These are phyloP conservation scores for Colletotrichum nymphaeae DNA, from an alignment of 2,329 filamentous ascomycete genomes.

Conservation along the genomic window DNA sequence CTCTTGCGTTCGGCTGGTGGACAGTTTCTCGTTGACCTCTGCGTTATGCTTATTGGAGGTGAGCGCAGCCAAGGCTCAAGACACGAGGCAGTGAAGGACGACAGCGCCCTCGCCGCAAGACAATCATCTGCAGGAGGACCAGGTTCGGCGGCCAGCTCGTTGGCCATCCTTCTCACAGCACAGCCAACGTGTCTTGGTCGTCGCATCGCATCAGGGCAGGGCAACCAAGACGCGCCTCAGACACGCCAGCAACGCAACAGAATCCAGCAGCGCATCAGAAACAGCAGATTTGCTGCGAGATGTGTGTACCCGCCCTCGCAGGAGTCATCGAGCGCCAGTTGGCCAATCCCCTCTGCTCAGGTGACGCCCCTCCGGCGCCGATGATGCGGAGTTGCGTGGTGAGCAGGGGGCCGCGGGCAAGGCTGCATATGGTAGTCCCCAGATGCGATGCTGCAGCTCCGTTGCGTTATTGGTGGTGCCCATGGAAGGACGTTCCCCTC, in stretches of 20 bases:
- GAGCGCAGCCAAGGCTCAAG: background rate
- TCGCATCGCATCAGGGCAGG: slow-evolving; percentile 22
- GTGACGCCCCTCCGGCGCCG: slow-evolving; percentile 29
- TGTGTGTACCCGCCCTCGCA: slow-evolving; percentile 35
- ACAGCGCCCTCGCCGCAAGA: background rate
- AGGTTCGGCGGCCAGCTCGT: background rate
- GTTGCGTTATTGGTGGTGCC: slow-evolving; percentile 18
- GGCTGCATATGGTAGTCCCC: slow-evolving; percentile 33
- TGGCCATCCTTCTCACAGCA: slow-evolving; percentile 4
- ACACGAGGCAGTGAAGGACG: slow-evolving; percentile 3
- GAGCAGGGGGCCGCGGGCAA: slow-evolving; percentile 27
- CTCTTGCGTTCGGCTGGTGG: background rate
- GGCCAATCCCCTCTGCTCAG: slow-evolving; percentile 32
- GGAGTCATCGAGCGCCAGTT: slow-evolving; percentile 24
- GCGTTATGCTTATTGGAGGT: slow-evolving; percentile 6
- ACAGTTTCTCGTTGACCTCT: slow-evolving; percentile 10
- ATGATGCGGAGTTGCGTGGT: slow-evolving; percentile 37
- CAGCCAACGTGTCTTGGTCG: slow-evolving; percentile 28
- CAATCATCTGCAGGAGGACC: slow-evolving; percentile 14
- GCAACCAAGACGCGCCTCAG: slow-evolving; percentile 10
- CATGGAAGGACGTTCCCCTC: background rate
- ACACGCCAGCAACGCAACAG: slow-evolving; percentile 7
- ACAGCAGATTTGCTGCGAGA: slow-evolving; percentile 34
- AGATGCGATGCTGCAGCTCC: slow-evolving; percentile 25
- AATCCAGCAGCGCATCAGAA: slow-evolving; percentile 27